Base-by-base conservation (phyloP, 2,329 filamentous ascomycete species). In the Colletotrichum endophyticum region DNA sequence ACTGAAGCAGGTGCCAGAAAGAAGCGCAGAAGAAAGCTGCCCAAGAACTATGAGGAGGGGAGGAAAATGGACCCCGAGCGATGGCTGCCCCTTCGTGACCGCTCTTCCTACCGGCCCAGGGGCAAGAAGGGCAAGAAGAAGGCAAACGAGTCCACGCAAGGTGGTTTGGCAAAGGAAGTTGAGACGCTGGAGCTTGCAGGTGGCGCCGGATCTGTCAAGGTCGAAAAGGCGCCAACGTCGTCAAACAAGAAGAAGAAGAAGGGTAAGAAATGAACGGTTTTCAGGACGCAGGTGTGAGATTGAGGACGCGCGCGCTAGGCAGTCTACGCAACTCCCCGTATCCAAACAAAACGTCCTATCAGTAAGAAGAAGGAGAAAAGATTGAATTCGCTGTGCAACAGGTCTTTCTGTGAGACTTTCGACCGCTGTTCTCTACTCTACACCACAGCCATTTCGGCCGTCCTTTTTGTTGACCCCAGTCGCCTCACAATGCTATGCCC, bases 111-210 rank as follows among this genome's bases (percentile, higher is more conserved):
- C 85, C 89, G 94, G 64, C 96, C 96, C 9, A 98, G 97, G 87
- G 96, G 96, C 8, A 96, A 94, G 88, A 98, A 98, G 89, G 95
- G 95, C 72, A 96, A 95, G 89, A 94, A 96, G 90, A 94, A 94
- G 86, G 93, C 92, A 6, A 89, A 90, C 77, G 94, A 95, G 79
- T 88, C 93, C 56, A 98, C 95, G 11, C 97, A 99, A 84, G 97
- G 97, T 77, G 96, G 96, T 66, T 87, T 94, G 15, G 94, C 95
- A 27, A 93, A 90, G 80, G 95, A 96, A 78, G 94, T 94, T 83
- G 92, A 90, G 88, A 94, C 88, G 74, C 87, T 92, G 79, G 92
- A 91, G 78, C 85, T 94, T 15, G 91, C 91, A 4, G 92, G 92
- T 32, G 92, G 92, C 6, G 92, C 91, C 2, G 92, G 91, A 16